Evolutionary conservation across 164 flowering plant species (phyloP), one percentile per base, ranked within the genome.

Genomic region (Kingdonia uniflora): DNA sequence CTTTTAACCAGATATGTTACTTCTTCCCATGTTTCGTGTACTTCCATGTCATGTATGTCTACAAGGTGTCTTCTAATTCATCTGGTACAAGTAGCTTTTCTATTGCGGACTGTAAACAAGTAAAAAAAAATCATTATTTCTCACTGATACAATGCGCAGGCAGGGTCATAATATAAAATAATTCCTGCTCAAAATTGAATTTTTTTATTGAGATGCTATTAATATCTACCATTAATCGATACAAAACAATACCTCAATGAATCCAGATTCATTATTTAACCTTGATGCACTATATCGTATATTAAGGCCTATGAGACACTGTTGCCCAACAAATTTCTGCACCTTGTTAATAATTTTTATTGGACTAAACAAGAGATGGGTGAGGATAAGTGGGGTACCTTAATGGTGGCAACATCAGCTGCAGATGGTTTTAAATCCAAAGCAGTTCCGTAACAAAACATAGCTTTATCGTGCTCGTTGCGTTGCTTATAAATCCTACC

Each of bases 361-460:
- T n/a, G n/a, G n/a, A n/a, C n/a, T n/a, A n/a, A n/a, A n/a, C n/a
- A n/a, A n/a, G n/a, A n/a, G n/a, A n/a, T n/a, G n/a, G n/a, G n/a
- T 1, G 12, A 7, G 15, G 38, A 25, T 3, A 6, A 3, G 16
- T 42, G 8, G 14, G 21, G 58, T 56, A 94, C 99, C 99, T 94
- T 94, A 37, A 94, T 94, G 39, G 75, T 52, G 49, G 99, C 97
- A 68, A 80, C 88, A 73, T 89, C 99, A 16, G 96, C 75, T 43
- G 95, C 86, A 51, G 97, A 75, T 14, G 99, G 99, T 71, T 84
- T 94, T 72, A 94, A 58, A 69, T 94, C 99, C 74, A 94, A 69
- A 42, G 97, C 96, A 59, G 79, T 65, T 56, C 96, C 96, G 67
- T 77, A 89, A 71, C 89, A 85, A 69, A 94, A 84, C 86, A 94